Evolutionary conservation across 2,329 filamentous ascomycete species (phyloP).

Genomic region (Apiospora hydei): DNA sequence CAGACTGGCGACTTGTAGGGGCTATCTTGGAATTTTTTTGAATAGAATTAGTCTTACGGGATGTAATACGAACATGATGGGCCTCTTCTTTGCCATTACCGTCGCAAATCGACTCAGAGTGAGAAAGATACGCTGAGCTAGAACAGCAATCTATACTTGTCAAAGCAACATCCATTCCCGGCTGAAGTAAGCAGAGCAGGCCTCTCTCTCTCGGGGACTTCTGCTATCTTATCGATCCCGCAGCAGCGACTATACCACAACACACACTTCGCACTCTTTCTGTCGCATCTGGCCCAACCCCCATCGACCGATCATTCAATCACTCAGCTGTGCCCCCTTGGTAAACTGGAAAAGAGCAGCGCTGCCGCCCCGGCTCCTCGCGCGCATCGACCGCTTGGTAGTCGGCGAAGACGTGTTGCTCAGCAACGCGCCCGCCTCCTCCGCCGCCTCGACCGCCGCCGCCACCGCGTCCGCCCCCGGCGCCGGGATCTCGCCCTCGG

Average conservation of each 20-base stretch:
- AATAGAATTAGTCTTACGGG: not conserved
- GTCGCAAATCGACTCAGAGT: not conserved
- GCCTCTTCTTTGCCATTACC: not conserved
- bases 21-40: not conserved
- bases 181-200: not conserved
- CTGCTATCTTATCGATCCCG: not conserved
- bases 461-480: not conserved
- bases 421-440: not conserved
- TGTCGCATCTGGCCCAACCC: not conserved
- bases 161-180: not conserved
- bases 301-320: not conserved
- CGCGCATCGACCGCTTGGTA: not conserved
- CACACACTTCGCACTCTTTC: not conserved
- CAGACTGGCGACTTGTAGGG: not conserved
- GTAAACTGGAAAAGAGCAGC: not conserved
- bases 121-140: not conserved
- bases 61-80: not conserved
- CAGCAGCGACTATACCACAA: not conserved
- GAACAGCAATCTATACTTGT: not conserved
- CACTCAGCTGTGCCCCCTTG: slow-evolving; percentile 27
- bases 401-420: not conserved
- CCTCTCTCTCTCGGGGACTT: not conserved
- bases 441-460: not conserved
- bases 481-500: not conserved
- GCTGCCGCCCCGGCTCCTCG: not conserved